Base-by-base conservation (phyloP, 202 grass and related monocot genomes). In the Carex arenaria region DNA sequence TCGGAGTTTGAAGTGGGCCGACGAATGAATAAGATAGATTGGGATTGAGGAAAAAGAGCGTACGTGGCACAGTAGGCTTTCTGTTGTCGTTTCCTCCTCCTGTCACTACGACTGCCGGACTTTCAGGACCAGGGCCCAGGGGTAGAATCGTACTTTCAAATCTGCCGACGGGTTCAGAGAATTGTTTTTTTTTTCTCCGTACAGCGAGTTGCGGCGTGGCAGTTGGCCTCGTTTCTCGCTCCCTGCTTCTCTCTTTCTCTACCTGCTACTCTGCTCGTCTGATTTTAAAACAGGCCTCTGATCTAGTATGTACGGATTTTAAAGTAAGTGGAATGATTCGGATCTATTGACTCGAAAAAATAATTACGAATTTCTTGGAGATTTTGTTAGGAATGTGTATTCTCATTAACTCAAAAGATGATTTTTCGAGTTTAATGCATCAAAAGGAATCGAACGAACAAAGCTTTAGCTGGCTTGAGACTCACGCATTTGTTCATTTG, bases 121-220 rank as follows among this genome's bases (percentile, higher is more conserved):
- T 82, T 82, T 82, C 80, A 30, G 80, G 43, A 53, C 10, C 45
- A 67, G 43, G 36, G 61, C 45, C 10, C 45, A 67, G 43, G 59
- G 61, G 63, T 22, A 81, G 2, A 23, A 19, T 65, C 0, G 79
- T 81, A 67, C 26, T 65, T 81, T 79, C 3, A 4, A 2, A 14
- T 54, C 2, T 31, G 28, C 61, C 62, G 80, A 68, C 19, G 62
- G 19, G 1, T 19, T 55, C 72, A 76, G 72, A 30, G 40, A 40
- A 54, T 68, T 67, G 55, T 51, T 67, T 51, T 66, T n/a, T n/a
- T n/a, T n/a, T n/a, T n/a, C n/a, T 67, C 61, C 80, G 80, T 82
- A 82, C 80, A 22, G 61, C 23, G 45, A 67, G 43, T 82, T 69
- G 80, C 80, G 80, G 80, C 45, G 64, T 6, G 10, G 79, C 64